These are phyloP conservation scores for Colletotrichum camelliae DNA, from an alignment of 2,329 filamentous ascomycete genomes.

Conservation along the genomic window DNA sequence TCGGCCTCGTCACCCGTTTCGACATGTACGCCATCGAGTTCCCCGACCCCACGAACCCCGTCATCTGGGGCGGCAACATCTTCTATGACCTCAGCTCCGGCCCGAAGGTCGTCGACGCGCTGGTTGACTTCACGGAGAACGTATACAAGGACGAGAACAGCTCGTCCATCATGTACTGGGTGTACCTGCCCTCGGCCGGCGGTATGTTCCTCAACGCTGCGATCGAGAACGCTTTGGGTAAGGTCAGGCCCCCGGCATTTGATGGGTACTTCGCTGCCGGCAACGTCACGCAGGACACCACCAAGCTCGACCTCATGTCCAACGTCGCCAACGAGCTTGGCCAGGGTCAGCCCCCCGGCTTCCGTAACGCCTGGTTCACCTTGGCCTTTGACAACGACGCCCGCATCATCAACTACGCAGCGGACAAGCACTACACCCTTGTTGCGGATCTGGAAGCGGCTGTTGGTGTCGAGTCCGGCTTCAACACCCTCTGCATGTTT, in stretches of 20 bases:
- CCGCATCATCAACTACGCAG: constrained; percentile 36
- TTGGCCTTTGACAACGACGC: constrained; percentile 39
- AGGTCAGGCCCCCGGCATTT: constrained; percentile 33
- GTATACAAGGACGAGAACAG: constrained; percentile 36
- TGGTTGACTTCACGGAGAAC: constrained; percentile 36
- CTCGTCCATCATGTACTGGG: constrained; percentile 36
- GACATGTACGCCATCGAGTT: constrained; percentile 37
- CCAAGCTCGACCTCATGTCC: constrained; percentile 31
- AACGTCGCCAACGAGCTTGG: constrained; percentile 34
- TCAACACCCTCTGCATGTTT: constrained; percentile 36
- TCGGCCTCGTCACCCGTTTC: constrained; percentile 42
- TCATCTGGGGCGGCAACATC: constrained; percentile 36
- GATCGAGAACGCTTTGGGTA: constrained; percentile 34
- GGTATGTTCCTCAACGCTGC: constrained; percentile 36
- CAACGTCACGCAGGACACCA: constrained; percentile 28
- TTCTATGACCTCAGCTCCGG: constrained; percentile 27
- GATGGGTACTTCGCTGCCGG: constrained; percentile 30
- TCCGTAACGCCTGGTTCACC: constrained; percentile 42
- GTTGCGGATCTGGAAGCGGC: constrained; percentile 29
- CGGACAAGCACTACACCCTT: constrained; percentile 33
- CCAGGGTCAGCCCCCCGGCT: constrained; percentile 30
- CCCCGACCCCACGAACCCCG: constrained; percentile 27
- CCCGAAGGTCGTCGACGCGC: constrained; percentile 30
- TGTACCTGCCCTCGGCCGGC: constrained; percentile 33
- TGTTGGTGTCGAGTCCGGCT: constrained; percentile 25